Evolutionary conservation across 371 early-diverging fungal genomes (phyloP).

Genomic region (Lichtheimia hyalospora): DNA sequence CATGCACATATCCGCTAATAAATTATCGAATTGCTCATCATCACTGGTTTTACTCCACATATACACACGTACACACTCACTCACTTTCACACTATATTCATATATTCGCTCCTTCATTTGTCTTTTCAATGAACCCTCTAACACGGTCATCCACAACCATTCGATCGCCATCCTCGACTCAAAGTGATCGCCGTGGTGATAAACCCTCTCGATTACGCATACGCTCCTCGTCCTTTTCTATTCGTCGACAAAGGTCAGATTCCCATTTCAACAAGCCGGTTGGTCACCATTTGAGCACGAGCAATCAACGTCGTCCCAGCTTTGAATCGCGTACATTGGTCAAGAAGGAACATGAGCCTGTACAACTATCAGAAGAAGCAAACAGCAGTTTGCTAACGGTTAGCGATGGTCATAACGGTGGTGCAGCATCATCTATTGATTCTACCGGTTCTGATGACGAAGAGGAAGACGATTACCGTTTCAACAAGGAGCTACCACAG

Average conservation of each 20-base stretch:
- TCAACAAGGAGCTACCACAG: too few relatives aligned
- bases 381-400: too few relatives aligned
- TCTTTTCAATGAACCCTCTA: neutral
- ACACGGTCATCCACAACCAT: too few relatives aligned
- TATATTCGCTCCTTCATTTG: neutral
- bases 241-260: slow-evolving; percentile 15
- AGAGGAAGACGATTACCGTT: neutral
- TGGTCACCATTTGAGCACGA: neutral
- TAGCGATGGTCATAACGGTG: neutral
- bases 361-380: too few relatives aligned
- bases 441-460: slow-evolving; percentile 17
- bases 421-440: slow-evolving; percentile 12
- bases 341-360: too few relatives aligned
- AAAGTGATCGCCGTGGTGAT: too few relatives aligned
- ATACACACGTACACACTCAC: neutral
- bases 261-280: slow-evolving; percentile 7
- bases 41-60: neutral
- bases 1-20: too few relatives aligned
- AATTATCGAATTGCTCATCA: too few relatives aligned
- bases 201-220: too few relatives aligned
- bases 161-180: too few relatives aligned
- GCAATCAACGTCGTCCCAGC: slow-evolving; percentile 11
- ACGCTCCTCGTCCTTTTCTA: neutral
- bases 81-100: neutral
- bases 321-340: slow-evolving; percentile 5